phyloP scores from a whole-genome alignment of 208 protist species.

The Polymyxa betae region DNA sequence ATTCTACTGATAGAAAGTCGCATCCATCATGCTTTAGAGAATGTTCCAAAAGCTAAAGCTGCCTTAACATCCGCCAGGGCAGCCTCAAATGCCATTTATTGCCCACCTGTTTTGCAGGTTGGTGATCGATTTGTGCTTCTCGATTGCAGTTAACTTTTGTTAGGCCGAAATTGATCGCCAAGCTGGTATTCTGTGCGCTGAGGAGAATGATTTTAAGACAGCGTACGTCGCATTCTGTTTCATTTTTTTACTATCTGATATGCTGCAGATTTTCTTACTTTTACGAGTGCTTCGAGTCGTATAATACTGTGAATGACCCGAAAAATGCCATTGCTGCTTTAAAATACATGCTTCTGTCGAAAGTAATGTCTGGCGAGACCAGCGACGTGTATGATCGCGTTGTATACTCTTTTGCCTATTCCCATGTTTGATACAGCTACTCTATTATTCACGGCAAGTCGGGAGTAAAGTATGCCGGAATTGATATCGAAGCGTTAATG shows the following conservation, averaged over 20 bases:
- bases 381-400: conserved; percentile 59
- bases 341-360: conserved; percentile 96
- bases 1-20: conserved; percentile 94
- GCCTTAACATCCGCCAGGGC: conserved; percentile 93
- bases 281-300: conserved; percentile 97
- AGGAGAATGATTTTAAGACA: conserved; percentile 97
- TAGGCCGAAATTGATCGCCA: conserved; percentile 93
- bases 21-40: conserved; percentile 88
- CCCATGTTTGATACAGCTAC: conserved; percentile 52
- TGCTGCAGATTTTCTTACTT: conserved; percentile 91
- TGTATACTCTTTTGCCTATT: conserved; percentile 33
- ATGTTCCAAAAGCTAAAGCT: conserved; percentile 87
- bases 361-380: conserved; percentile 84
- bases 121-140: background rate
- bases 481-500: conserved; percentile 87
- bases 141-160: conserved; percentile 21
- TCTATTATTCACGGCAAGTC: conserved; percentile 62
- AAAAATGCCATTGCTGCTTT: conserved; percentile 82
- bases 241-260: background rate
- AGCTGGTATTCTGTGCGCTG: conserved; percentile 91
- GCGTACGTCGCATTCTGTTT: conserved; percentile 70
- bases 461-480: conserved; percentile 74
- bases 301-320: conserved; percentile 82
- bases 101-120: conserved; percentile 89
- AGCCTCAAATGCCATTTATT: conserved; percentile 97